phyloP scores from a whole-genome alignment of 202 grass and related monocot species.

The Sporobolus alterniflorus region DNA sequence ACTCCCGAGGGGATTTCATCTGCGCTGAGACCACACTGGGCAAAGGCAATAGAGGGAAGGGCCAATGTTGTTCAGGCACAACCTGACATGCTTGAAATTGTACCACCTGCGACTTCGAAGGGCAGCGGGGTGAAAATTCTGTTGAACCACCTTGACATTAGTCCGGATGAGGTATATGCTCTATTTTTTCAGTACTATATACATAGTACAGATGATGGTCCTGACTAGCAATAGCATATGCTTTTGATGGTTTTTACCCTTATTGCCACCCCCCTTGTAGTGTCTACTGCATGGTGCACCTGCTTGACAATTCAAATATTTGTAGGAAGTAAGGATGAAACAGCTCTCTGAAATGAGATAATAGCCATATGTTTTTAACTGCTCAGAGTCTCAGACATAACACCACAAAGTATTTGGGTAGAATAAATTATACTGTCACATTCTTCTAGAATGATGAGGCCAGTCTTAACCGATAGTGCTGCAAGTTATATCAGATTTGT shows the following conservation, averaged over 20 bases:
- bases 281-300: neutral
- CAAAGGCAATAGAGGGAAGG: constrained; percentile 60
- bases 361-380: neutral
- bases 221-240: neutral
- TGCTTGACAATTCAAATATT: neutral
- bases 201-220: neutral
- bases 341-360: neutral
- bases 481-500: too few species aligned
- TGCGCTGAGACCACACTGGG: constrained; percentile 83
- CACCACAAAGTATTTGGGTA: too few species aligned
- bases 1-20: constrained; percentile 73
- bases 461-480: too few species aligned
- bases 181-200: constrained; percentile 25
- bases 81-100: constrained; percentile 97
- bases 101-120: constrained; percentile 85
- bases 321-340: neutral
- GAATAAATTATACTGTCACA: too few species aligned
- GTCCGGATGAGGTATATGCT: constrained; percentile 68
- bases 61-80: constrained; percentile 80
- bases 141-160: constrained; percentile 79
- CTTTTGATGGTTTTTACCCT: neutral
- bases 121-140: constrained; percentile 83
- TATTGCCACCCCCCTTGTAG: neutral
- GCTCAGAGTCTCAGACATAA: neutral
- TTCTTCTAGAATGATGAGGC: too few species aligned